Evolutionary conservation across 1,284 basidiomycete genomes (phyloP).

Genomic region (Cryptococcus depauperatus): DNA sequence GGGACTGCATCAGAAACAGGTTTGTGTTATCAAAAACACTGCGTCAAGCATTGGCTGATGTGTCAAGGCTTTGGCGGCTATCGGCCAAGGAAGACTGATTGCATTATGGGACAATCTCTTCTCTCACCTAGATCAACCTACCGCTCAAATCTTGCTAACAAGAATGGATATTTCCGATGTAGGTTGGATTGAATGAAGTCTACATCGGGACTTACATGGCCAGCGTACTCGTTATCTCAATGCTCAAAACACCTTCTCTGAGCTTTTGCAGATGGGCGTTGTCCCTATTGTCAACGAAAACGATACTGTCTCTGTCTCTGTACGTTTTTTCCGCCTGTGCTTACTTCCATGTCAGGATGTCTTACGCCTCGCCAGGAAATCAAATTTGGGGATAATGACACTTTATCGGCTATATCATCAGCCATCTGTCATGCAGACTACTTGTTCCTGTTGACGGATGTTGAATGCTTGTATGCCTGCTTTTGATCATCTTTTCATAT

Average conservation of each 20-base stretch:
- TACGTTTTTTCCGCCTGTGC: conserved; percentile 43
- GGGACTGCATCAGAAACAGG: conserved; percentile 82
- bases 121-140: conserved; percentile 82
- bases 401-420: conserved; percentile 90
- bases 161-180: conserved; percentile 95
- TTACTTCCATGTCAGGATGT: background rate
- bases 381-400: conserved; percentile 99
- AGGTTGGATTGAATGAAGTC: conserved; percentile 35
- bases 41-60: background rate
- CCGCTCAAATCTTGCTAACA: conserved; percentile 90
- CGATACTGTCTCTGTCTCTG: conserved; percentile 89
- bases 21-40: conserved; percentile 25
- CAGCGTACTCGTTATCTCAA: conserved; percentile 88
- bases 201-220: background rate
- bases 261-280: conserved; percentile 79
- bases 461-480: conserved; percentile 70
- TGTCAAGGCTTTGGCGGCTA: conserved; percentile 78
- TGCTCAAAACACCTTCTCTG: conserved; percentile 84
- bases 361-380: conserved; percentile 85
- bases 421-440: conserved; percentile 97
- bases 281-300: conserved; percentile 96
- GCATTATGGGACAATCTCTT: conserved; percentile 97
- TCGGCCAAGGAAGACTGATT: conserved; percentile 92
- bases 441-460: conserved; percentile 92
- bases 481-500: no score